Conservation (phyloP, 2,329 filamentous ascomycete genomes). For the Fonsecaea monophora region DNA sequence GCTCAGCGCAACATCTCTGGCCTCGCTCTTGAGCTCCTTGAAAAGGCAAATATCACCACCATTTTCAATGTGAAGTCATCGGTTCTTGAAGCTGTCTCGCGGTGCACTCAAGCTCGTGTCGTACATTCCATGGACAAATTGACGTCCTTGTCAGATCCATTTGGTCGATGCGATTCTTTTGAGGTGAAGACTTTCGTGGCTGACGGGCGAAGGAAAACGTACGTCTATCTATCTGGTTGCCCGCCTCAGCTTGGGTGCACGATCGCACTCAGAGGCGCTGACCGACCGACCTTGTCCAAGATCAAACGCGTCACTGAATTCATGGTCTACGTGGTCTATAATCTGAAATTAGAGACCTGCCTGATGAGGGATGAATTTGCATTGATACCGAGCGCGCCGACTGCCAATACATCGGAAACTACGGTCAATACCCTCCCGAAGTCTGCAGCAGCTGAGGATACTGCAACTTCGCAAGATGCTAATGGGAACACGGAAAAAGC, state of each 20-base stretch:
- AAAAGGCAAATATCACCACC: constrained; percentile 87
- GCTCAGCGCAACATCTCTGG: constrained; percentile 93
- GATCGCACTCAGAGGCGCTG: constrained; percentile 84
- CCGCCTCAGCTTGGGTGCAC: constrained; percentile 91
- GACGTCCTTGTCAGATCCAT: constrained; percentile 73
- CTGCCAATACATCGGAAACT: constrained; percentile 19
- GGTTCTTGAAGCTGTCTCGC: constrained; percentile 91
- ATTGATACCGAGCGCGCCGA: constrained; percentile 65
- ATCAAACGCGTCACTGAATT: constrained; percentile 97
- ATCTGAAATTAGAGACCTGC: constrained; percentile 92
- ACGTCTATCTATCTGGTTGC: constrained; percentile 92
- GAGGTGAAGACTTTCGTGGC: constrained; percentile 96
- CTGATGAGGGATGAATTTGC: constrained; percentile 92
- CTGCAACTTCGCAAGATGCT: constrained; percentile 6
- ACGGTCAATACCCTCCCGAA: constrained; percentile 4
- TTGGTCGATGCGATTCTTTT: constrained; percentile 83
- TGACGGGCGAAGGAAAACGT: constrained; percentile 85
- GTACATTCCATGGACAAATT: constrained; percentile 96
- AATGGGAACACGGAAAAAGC: constrained; percentile 29
- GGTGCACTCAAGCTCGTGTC: constrained; percentile 88
- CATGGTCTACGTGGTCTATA: constrained; percentile 99
- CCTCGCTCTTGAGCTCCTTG: constrained; percentile 84
- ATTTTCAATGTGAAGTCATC: constrained; percentile 96
- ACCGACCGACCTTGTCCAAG: constrained; percentile 71
- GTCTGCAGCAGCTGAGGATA: constrained; percentile 5